Evolutionary conservation across 2,329 filamentous ascomycete species (phyloP), one percentile per base, ranked within the genome.

Genomic region (Chaetomiaceae sp.): DNA sequence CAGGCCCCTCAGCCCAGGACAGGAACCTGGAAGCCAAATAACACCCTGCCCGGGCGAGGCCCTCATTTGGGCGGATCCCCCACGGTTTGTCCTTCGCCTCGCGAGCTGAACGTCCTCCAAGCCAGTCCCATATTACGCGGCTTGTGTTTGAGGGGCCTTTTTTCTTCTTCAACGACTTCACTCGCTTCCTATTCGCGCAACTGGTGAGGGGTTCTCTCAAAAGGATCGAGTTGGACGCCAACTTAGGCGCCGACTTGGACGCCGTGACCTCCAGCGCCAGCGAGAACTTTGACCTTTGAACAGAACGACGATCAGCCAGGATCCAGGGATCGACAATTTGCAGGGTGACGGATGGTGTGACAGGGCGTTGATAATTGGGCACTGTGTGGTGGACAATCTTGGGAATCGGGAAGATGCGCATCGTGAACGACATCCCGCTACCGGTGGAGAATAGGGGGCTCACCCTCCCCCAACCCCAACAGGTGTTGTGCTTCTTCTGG

Each of bases 41-140:
- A 42, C 25, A 51, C 43, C 49, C 25, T 31, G 31, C 14, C 17
- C 31, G 43, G 49, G 17, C 43, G 13, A 42, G 49, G 14, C 43
- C 30, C 34, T 48, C 20, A 6, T 17, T 39, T 20, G 21, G 12
- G 38, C 14, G 14, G 10, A 9, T 13, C 13, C 23, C n/a, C 5
- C n/a, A n/a, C n/a, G n/a, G n/a, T n/a, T 27, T 27, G 25, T 27
- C 25, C 25, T 12, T 5, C 25, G 25, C 30, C 30, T 33, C 25
- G 25, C 25, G 25, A 10, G n/a, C n/a, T n/a, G n/a, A n/a, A n/a
- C n/a, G n/a, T n/a, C n/a, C n/a, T n/a, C n/a, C n/a, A n/a, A n/a
- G n/a, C n/a, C 10, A 7, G 25, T 27, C 25, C 25, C 25, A 27
- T 2, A 6, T 27, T 10, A 27, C 25, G 25, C 25, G 25, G n/a